A percentile compares a stretch with the other conserved stretches of the same genome.
Evolutionary conservation across 2,329 filamentous ascomycete genomes (phyloP).

Genomic region (Truncatella angustata): DNA sequence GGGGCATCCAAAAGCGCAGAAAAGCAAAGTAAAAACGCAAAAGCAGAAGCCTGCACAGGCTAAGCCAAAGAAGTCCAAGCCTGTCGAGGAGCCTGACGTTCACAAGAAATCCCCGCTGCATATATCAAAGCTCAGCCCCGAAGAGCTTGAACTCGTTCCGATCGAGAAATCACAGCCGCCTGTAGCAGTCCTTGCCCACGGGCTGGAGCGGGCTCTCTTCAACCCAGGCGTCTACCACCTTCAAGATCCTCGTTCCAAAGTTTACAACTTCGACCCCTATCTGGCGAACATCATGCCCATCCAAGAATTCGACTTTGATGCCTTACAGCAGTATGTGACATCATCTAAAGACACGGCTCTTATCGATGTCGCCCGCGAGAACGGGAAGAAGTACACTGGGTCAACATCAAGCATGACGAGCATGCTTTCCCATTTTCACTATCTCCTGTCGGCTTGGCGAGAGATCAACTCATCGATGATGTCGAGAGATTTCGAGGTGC

Average conservation of each 20-base stretch:
- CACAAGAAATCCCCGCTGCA: not conserved
- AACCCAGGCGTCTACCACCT: slow-evolving; percentile 91
- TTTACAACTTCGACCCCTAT: slow-evolving; percentile 97
- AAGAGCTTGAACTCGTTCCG: slow-evolving; percentile 26
- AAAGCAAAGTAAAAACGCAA: too few relatives aligned
- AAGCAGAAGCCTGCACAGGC: too few relatives aligned
- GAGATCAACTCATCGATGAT: slow-evolving; percentile 64
- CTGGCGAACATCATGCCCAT: slow-evolving; percentile 91
- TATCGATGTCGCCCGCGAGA: slow-evolving; percentile 62
- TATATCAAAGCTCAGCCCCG: slow-evolving; percentile 21
- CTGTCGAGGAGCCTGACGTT: too few relatives aligned
- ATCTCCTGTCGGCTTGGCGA: slow-evolving; percentile 81
- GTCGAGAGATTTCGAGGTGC: slow-evolving; percentile 64
- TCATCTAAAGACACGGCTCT: slow-evolving; percentile 81
- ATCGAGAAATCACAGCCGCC: slow-evolving; percentile 31
- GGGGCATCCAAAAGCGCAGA: too few relatives aligned
- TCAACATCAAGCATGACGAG: slow-evolving; percentile 97
- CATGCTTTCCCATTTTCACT: slow-evolving; percentile 88
- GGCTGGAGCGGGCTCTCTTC: slow-evolving; percentile 87
- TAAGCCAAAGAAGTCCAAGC: not conserved
- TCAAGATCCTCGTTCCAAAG: slow-evolving; percentile 80
- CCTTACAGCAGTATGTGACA: slow-evolving; percentile 83
- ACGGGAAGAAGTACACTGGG: slow-evolving; percentile 79
- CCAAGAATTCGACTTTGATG: slow-evolving; percentile 86
- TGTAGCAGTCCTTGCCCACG: slow-evolving; percentile 66